phyloP scores from a whole-genome alignment of 805 yeast genomes.

The Candida ovalis region DNA sequence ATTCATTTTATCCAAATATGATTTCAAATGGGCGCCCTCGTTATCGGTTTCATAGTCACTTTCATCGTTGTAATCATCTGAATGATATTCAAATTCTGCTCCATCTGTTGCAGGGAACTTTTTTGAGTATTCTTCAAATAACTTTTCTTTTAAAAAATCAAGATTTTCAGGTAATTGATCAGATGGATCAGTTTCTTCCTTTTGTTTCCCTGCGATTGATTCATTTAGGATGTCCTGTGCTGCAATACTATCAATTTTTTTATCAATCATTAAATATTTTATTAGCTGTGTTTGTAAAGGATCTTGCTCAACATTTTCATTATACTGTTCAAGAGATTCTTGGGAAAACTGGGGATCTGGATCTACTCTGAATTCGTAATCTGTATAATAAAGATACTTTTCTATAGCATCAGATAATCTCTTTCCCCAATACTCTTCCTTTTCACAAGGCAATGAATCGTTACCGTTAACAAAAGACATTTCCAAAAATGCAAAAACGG shows the following conservation, averaged over 20 bases:
- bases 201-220: conserved; percentile 14
- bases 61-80: conserved; percentile 18
- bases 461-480: background rate
- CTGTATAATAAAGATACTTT: background rate
- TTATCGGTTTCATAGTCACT: conserved; percentile 22
- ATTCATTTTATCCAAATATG: conserved; percentile 15
- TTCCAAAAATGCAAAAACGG: background rate
- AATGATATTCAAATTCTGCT: conserved; percentile 20
- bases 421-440: background rate
- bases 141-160: background rate
- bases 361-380: conserved; percentile 83
- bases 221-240: background rate
- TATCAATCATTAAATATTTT: conserved; percentile 17
- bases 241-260: conserved; percentile 7
- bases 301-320: conserved; percentile 14
- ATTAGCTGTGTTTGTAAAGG: conserved; percentile 29
- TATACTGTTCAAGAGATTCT: conserved; percentile 11
- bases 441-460: background rate
- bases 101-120: background rate
- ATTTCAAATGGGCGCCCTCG: conserved; percentile 10
- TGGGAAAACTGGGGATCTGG: conserved; percentile 72
- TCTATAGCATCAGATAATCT: background rate
- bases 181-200: background rate
- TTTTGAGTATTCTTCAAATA: conserved; percentile 14
- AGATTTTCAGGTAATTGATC: background rate